Evolutionary conservation across 129 eudicot genomes (phyloP).

Genomic region (Heracleum sosnowskyi): DNA sequence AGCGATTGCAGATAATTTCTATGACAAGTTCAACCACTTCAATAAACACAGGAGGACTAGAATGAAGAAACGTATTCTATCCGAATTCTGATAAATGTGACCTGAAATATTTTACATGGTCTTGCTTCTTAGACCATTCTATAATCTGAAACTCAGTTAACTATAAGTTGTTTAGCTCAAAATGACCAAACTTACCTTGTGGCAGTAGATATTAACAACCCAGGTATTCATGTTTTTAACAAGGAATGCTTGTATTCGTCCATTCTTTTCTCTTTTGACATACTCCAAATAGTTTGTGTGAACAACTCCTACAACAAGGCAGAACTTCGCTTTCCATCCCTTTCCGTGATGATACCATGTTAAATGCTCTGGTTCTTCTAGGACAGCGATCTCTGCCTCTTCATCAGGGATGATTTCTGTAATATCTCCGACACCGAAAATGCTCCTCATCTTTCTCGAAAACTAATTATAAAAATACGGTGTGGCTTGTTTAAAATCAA

Average conservation of each 20-base stretch:
- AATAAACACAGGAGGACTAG: neutral
- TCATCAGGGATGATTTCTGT: conserved; percentile 79
- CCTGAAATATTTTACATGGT: too few species aligned
- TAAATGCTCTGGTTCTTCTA: conserved; percentile 98
- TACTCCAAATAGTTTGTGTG: conserved; percentile 90
- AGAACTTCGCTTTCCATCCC: conserved; percentile 85
- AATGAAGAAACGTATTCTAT: too few species aligned
- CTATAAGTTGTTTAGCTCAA: too few species aligned
- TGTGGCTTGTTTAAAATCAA: too few species aligned
- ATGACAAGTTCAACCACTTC: neutral
- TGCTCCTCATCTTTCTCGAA: conserved; percentile 78
- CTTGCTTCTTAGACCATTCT: neutral
- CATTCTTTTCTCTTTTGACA: conserved; percentile 86
- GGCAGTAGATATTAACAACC: conserved; percentile 89
- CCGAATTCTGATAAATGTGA: too few species aligned
- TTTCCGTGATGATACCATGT: conserved; percentile 98
- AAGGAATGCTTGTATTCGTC: conserved; percentile 54
- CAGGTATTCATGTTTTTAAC: conserved; percentile 71
- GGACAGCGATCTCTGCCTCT: conserved; percentile 91
- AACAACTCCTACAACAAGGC: conserved; percentile 71
- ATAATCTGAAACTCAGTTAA: neutral
- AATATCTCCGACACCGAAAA: conserved; percentile 86
- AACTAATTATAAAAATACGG: conserved; percentile 32
- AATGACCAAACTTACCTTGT: conserved; percentile 48
- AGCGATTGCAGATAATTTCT: too few species aligned